Percentiles rank a stretch among this genome's conserved stretches.
Conservation (phyloP, 495 filamentous ascomycete genomes). For the Sabuloglossum arenarium region DNA sequence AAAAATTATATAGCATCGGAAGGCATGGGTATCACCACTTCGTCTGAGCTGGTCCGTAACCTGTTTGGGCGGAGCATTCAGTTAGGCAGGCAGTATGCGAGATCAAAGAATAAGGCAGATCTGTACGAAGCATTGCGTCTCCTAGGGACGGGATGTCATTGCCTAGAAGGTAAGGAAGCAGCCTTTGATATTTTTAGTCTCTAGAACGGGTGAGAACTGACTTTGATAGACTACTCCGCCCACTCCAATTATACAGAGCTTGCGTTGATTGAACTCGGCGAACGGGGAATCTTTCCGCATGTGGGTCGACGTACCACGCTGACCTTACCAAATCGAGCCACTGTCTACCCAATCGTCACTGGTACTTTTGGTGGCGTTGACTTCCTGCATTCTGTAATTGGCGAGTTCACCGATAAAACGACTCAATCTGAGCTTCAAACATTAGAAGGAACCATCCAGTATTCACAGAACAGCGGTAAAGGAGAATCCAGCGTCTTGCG, state of each 20-base stretch:
- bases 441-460: slow-evolving; percentile 51
- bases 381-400: slow-evolving; percentile 68
- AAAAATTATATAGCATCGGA: slow-evolving; percentile 89
- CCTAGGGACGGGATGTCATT: slow-evolving; percentile 71
- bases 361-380: slow-evolving; percentile 88
- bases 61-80: slow-evolving; percentile 52
- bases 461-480: slow-evolving; percentile 30
- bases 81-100: slow-evolving; percentile 47
- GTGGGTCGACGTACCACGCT: slow-evolving; percentile 52
- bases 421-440: slow-evolving; percentile 71
- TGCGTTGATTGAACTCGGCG: slow-evolving; percentile 65
- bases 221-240: slow-evolving; percentile 48
- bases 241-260: slow-evolving; percentile 85
- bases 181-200: neutral
- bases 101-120: slow-evolving; percentile 40
- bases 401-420: slow-evolving; percentile 73
- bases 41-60: slow-evolving; percentile 48
- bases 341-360: slow-evolving; percentile 63
- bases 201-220: neutral
- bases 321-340: slow-evolving; percentile 31
- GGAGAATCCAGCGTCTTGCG: slow-evolving; percentile 37
- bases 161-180: slow-evolving; percentile 39
- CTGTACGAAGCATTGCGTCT: slow-evolving; percentile 70
- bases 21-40: slow-evolving; percentile 47
- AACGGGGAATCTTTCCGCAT: slow-evolving; percentile 61